Evolutionary conservation across 257 asterid species (phyloP).

Genomic region (Verbascum thapsus): DNA sequence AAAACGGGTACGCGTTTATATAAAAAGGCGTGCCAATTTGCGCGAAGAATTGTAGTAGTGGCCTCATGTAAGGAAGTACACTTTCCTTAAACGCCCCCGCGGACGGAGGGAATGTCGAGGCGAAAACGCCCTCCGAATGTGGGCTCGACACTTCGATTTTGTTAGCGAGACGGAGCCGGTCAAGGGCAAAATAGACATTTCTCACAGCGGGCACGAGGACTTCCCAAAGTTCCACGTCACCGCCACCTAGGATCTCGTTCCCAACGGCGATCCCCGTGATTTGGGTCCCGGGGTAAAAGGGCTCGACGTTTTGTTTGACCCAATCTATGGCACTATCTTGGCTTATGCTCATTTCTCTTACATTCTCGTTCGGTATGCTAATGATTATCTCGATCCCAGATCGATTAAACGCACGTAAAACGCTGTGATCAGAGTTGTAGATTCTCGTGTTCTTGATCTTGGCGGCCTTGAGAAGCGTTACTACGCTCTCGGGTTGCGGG

Average conservation of each 20-base stretch:
- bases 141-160: constrained; percentile 80
- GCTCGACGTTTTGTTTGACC: constrained; percentile 66
- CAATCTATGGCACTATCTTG: constrained; percentile 61
- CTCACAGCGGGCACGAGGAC: constrained; percentile 72
- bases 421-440: constrained; percentile 61
- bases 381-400: constrained; percentile 67
- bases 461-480: constrained; percentile 66
- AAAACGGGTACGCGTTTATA: constrained; percentile 80
- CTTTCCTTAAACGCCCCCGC: constrained; percentile 76
- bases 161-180: constrained; percentile 35
- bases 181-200: constrained; percentile 71
- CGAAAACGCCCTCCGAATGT: constrained; percentile 77
- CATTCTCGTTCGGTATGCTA: constrained; percentile 57
- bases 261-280: constrained; percentile 83
- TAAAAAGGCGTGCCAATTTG: constrained; percentile 74
- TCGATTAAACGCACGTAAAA: constrained; percentile 54
- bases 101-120: constrained; percentile 67
- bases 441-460: constrained; percentile 71
- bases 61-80: constrained; percentile 69
- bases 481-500: constrained; percentile 75
- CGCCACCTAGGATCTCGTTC: constrained; percentile 72
- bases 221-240: constrained; percentile 58
- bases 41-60: constrained; percentile 63
- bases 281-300: constrained; percentile 59
- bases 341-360: constrained; percentile 53